Evolutionary conservation across 1,284 basidiomycete genomes (phyloP).

Genomic region (Tilletia indica): DNA sequence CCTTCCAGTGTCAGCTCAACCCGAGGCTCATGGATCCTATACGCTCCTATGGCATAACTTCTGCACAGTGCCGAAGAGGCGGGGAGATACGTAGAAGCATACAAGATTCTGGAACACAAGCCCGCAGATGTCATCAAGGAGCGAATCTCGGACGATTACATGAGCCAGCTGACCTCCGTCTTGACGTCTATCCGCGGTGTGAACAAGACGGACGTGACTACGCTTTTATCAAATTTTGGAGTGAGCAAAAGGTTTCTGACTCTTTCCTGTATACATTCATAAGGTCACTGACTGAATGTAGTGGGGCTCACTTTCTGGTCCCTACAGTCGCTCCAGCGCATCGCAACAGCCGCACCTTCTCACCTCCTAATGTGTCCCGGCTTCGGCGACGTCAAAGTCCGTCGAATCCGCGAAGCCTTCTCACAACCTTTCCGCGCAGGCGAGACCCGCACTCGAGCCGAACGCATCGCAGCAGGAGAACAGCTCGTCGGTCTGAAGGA

Average conservation of each 20-base stretch:
- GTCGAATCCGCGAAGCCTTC: constrained; percentile 62
- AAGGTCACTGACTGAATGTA: too few relatives aligned
- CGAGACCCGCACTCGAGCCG: constrained; percentile 65
- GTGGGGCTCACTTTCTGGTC: not conserved
- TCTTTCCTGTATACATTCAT: not conserved
- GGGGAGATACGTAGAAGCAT: constrained; percentile 82
- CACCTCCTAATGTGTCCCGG: constrained; percentile 81
- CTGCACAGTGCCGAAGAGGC: constrained; percentile 75
- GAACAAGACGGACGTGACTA: constrained; percentile 96
- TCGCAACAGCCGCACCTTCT: constrained; percentile 60
- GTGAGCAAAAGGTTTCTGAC: constrained; percentile 62
- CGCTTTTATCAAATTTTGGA: constrained; percentile 85
- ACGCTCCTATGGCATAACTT: not conserved
- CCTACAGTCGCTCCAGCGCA: constrained; percentile 72
- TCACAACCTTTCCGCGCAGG: constrained; percentile 60
- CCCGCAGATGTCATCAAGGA: constrained; percentile 92
- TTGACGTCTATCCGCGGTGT: constrained; percentile 88
- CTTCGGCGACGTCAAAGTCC: constrained; percentile 90
- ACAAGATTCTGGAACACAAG: constrained; percentile 90
- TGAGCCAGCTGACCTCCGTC: constrained; percentile 75
- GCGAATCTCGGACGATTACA: constrained; percentile 81
- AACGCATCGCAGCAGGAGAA: constrained; percentile 6
- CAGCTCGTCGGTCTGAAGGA: constrained; percentile 11
- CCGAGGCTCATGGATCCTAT: not conserved
- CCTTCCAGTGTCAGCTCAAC: not conserved